A percentile compares a stretch with the other conserved stretches of the same genome.
phyloP scores from a whole-genome alignment of 2,329 filamentous ascomycete genomes.

The Fusarium oxysporum region DNA sequence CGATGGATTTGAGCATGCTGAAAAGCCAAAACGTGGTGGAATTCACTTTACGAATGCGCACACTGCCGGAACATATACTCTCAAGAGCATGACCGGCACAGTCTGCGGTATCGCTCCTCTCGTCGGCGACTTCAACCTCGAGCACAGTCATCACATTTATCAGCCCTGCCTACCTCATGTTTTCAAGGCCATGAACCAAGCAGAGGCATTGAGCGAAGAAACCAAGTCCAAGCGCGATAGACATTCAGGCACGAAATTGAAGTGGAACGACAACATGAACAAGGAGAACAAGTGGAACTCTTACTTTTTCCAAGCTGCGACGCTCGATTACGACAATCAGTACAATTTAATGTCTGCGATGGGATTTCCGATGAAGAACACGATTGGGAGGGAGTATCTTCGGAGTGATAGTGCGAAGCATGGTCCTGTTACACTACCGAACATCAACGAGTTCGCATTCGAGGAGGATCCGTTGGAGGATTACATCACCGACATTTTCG shows the following conservation, averaged over 20 bases:
- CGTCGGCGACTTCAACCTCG: slow-evolving; percentile 56
- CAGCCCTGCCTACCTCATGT: slow-evolving; percentile 58
- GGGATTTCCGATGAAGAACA: slow-evolving; percentile 46
- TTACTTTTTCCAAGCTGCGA: slow-evolving; percentile 50
- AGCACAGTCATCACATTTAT: slow-evolving; percentile 56
- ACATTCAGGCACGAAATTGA: not conserved
- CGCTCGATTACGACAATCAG: slow-evolving; percentile 51
- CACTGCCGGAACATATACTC: slow-evolving; percentile 57
- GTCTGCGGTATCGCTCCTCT: slow-evolving; percentile 57
- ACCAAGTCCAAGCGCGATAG: not conserved
- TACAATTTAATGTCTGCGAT: slow-evolving; percentile 47
- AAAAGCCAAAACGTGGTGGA: slow-evolving; percentile 49
- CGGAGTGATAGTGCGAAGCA: slow-evolving; percentile 46
- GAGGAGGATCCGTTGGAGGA: slow-evolving; percentile 48
- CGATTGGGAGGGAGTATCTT: slow-evolving; percentile 48
- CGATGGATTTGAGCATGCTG: slow-evolving; percentile 48
- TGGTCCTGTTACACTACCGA: slow-evolving; percentile 44
- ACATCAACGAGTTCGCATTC: slow-evolving; percentile 53
- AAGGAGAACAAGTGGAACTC: slow-evolving; percentile 48
- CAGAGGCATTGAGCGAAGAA: slow-evolving; percentile 8
- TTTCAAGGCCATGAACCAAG: slow-evolving; percentile 49
- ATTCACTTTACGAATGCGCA: slow-evolving; percentile 55
- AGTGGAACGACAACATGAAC: not conserved
- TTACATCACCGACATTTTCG: slow-evolving; percentile 50
- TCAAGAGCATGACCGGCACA: slow-evolving; percentile 57